Base-by-base conservation (phyloP, 2,329 filamentous ascomycete genomes). In the Epichloe hybrida region DNA sequence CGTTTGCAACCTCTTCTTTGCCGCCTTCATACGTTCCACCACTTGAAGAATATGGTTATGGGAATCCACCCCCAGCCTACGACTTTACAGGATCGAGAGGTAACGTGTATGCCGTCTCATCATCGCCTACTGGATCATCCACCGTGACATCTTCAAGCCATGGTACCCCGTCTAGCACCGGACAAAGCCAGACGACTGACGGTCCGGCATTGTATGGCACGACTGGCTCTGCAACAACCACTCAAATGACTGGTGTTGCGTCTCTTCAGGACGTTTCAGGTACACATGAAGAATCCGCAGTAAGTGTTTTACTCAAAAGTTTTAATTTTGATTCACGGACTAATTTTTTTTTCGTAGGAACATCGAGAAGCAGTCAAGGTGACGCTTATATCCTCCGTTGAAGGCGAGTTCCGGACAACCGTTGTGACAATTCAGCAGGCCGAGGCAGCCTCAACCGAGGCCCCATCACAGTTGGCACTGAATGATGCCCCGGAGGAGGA, bases 341-440 rank as follows among this genome's bases (percentile, higher is more conserved):
- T 46, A 35, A 39, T 21, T n/a, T 7, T 4, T 4, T 4, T 4
- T 5, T 4, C 27, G 4, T 17, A 46, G 47, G 21, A 38, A 34
- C 36, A 36, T 21, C 7, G 21, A 8, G 38, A 35, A 20, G 37
- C 36, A 20, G 45, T 36, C 34, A 38, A 60, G 17, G 52, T 62
- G 23, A 63, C 59, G 13, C 52, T 64, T 5, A 57, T 62, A 39
- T 52, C 58, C 15, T 52, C 61, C 20, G 54, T 55, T 11, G 52
- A 54, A 17, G 47, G 57, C 9, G 52, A 54, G 11, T 55, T 58
- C 8, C 47, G 56, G 43, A 62, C 58, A 0, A 55, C 55, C 13
- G 39, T 56, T 9, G 27, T 57, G 38, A 55, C 57, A 3, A 38
- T 54, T 17, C 35, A 50, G 11, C 42, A 52, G 27, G 46, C 36